Percentiles rank a stretch among this genome's conserved stretches.
phyloP scores from a whole-genome alignment of 176 grass and related monocot species.

The Eremochloa ophiuroides region DNA sequence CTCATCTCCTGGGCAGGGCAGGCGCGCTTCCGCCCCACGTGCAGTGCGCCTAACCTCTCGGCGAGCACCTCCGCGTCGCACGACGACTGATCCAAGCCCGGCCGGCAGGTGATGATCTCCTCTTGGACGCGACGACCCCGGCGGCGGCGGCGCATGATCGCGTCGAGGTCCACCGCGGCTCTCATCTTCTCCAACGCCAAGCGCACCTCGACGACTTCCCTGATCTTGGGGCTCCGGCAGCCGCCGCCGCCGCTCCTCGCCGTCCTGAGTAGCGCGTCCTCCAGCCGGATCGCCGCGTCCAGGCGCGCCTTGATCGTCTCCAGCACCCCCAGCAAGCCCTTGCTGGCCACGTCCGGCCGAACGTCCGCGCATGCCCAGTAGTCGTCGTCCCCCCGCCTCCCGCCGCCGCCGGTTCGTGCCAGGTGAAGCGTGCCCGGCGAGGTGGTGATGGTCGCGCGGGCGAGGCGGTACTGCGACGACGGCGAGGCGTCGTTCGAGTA shows the following conservation, averaged over 20 bases:
- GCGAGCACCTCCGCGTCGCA: background rate
- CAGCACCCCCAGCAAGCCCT: slow-evolving; percentile 9
- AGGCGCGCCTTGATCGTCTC: slow-evolving; percentile 3
- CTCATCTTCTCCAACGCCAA: slow-evolving; percentile 16
- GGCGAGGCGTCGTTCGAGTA: background rate
- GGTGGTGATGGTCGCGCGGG: background rate
- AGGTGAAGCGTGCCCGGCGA: slow-evolving; percentile 18
- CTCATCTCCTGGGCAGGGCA: background rate
- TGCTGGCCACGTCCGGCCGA: background rate
- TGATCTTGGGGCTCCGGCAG: background rate
- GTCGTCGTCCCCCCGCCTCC: background rate
- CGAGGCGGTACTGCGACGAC: background rate
- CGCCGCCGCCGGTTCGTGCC: background rate
- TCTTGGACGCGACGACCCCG: too few species aligned
- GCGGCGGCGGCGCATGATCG: slow-evolving; percentile 12
- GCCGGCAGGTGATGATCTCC: background rate
- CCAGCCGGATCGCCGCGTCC: background rate
- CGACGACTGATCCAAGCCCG: background rate
- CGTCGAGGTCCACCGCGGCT: background rate
- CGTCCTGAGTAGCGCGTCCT: background rate
- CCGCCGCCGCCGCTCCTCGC: background rate
- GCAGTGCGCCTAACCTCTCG: background rate
- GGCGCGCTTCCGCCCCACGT: background rate
- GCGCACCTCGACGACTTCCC: background rate
- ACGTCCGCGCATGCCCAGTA: background rate